Percentiles rank a stretch among this genome's conserved stretches.
These are phyloP conservation scores for Arthrobotrys sinensis DNA, from an alignment of 2,329 filamentous ascomycete species.

Conservation along the genomic window DNA sequence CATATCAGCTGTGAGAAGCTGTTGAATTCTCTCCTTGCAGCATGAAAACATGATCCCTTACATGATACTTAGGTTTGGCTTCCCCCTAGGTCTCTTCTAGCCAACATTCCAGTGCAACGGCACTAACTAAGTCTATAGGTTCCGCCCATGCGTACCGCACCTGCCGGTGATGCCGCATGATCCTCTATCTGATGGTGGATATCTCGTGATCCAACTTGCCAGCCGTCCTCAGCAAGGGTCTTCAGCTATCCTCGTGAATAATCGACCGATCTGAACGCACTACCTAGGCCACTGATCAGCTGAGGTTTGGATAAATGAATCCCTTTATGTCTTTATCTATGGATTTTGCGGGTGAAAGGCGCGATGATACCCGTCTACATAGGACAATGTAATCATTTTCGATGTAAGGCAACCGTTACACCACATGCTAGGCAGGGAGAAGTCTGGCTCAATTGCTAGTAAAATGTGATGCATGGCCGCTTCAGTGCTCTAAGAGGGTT, in stretches of 20 bases:
- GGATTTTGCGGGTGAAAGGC: neutral
- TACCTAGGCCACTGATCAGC: neutral
- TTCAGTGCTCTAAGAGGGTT: neutral
- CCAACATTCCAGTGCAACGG: slow-evolving; percentile 19
- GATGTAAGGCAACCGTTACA: slow-evolving; percentile 14
- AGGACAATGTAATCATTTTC: slow-evolving; percentile 1
- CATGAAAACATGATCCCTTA: slow-evolving; percentile 8
- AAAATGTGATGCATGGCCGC: neutral
- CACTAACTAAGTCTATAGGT: slow-evolving; percentile 2
- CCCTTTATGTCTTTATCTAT: neutral
- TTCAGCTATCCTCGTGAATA: neutral
- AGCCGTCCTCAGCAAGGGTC: slow-evolving; percentile 4
- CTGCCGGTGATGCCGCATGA: slow-evolving; percentile 2
- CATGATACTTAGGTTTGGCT: neutral
- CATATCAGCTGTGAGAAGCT: slow-evolving; percentile 14
- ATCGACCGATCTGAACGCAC: neutral
- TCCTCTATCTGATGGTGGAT: neutral
- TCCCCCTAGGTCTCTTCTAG: neutral
- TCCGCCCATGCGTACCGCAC: slow-evolving; percentile 7
- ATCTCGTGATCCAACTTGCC: slow-evolving; percentile 1
- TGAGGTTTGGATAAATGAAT: neutral
- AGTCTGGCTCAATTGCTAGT: neutral
- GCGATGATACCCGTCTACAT: neutral
- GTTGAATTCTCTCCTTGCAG: neutral
- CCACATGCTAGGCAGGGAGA: slow-evolving; percentile 3